Evolutionary conservation across 805 yeast species (phyloP), one percentile per base, ranked within the genome.

Genomic region (Starmerella roubikii): DNA sequence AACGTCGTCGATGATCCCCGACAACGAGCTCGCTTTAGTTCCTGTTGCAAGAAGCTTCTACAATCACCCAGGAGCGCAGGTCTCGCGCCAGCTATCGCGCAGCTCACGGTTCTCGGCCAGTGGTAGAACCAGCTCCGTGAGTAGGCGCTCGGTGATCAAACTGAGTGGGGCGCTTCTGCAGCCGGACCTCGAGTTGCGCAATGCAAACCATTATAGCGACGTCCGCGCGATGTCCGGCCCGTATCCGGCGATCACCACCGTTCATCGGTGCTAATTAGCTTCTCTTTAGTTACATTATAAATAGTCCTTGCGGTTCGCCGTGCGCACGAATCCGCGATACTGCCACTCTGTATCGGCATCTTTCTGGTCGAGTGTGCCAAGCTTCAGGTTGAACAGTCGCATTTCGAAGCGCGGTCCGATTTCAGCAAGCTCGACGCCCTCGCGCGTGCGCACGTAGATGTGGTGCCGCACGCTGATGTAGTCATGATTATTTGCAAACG

Each of bases 271-370:
- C 18, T 12, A 12, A n/a, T 31, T 22, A 22, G 7, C 24, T 22
- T 22, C 10, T 10, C 24, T 22, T 8, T 22, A 22, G 24, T 10
- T 22, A 24, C 21, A 30, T 36, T 60, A 71, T 48, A 88, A 64
- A 58, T 88, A 85, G 57, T 86, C 91, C 66, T 91, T 88, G 62
- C 96, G 77, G 59, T 79, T 85, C 16, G 94, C 97, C 21, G 98
- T 91, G 57, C 98, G 73, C 34, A 85, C 83, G 52, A 86, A 91
- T 52, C 96, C 76, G 59, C 94, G 73, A 52, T 82, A 66, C 65
- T 82, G 81, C 97, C 97, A 91, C 58, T 91, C 99, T n/a, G 83
- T 74, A 54, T 91, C 98, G 10, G 96, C 94, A 58, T 91, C 96
- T 62, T 82, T 82, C 58, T 88, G 85, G 51, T 91, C 98, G 46